A percentile compares a stretch with the other conserved stretches of the same genome.
Evolutionary conservation across 176 grass and related monocot genomes (phyloP).

Genomic region (Avena atlantica): DNA sequence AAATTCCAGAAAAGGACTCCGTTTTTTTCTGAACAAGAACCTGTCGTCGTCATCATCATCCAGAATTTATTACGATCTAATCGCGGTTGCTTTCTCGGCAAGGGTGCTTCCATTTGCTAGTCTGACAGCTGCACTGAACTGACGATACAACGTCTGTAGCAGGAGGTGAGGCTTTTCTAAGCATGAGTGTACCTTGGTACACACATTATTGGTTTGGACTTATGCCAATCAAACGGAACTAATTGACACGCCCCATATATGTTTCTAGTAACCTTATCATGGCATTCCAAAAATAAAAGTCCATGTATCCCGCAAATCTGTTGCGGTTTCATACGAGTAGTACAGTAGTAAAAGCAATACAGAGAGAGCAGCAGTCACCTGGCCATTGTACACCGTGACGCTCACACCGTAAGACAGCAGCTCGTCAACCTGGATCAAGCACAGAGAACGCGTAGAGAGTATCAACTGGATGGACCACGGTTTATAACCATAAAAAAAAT

Average conservation of each 20-base stretch:
- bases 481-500: background rate
- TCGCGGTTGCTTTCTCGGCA: background rate
- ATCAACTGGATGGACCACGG: background rate
- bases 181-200: background rate
- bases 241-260: background rate
- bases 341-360: background rate
- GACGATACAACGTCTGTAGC: background rate
- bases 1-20: background rate
- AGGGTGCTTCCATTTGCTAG: background rate
- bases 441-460: background rate
- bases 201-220: background rate
- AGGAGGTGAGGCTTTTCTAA: background rate
- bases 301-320: background rate
- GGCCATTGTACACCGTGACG: constrained; percentile 63
- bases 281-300: background rate
- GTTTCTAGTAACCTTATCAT: background rate
- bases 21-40: background rate
- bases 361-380: constrained; percentile 37
- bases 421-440: constrained; percentile 54
- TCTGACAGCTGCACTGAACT: background rate
- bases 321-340: background rate
- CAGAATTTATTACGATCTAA: background rate
- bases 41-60: background rate
- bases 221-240: background rate
- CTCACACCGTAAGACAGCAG: constrained; percentile 49